A percentile compares a stretch with the other conserved stretches of the same genome.
Evolutionary conservation across 345 rosid genomes (phyloP).

Genomic region (Populus nigra): DNA sequence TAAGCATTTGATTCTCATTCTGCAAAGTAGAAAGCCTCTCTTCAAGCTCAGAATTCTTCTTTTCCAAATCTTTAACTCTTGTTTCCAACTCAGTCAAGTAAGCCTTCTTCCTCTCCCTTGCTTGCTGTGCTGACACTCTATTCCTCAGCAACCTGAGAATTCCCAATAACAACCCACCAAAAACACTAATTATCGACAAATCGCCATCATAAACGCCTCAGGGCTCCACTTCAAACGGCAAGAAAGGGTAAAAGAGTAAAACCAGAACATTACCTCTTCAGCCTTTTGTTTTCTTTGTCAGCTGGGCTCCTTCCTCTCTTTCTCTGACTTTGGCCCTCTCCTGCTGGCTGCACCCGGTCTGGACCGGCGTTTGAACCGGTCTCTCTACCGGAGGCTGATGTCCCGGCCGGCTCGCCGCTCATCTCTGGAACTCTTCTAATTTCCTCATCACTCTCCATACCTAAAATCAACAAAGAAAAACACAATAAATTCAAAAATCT

Average conservation of each 20-base stretch:
- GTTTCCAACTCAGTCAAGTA: slow-evolving; percentile 76
- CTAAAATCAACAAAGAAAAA: slow-evolving; percentile 26
- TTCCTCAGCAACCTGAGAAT: slow-evolving; percentile 82
- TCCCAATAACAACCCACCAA: not conserved
- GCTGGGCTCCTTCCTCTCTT: slow-evolving; percentile 86
- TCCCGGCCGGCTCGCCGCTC: slow-evolving; percentile 57
- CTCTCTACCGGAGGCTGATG: slow-evolving; percentile 46
- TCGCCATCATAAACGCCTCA: not conserved
- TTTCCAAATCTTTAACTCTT: slow-evolving; percentile 83
- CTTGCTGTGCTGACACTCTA: slow-evolving; percentile 99
- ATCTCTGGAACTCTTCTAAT: slow-evolving; percentile 91
- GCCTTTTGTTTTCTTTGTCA: slow-evolving; percentile 86
- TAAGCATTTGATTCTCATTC: slow-evolving; percentile 97
- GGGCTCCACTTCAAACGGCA: not conserved
- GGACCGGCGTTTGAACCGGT: slow-evolving; percentile 41
- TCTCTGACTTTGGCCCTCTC: slow-evolving; percentile 59
- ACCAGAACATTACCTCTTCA: slow-evolving; percentile 55
- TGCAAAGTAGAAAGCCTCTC: slow-evolving; percentile 88
- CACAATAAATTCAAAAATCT: not conserved
- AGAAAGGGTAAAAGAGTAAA: not conserved
- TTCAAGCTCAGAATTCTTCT: slow-evolving; percentile 84
- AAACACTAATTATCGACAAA: slow-evolving; percentile 11
- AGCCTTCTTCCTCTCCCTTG: slow-evolving; percentile 95
- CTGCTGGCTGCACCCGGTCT: slow-evolving; percentile 46
- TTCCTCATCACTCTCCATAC: slow-evolving; percentile 96